Percentiles rank a stretch among this genome's conserved stretches.
phyloP scores from a whole-genome alignment of 2,329 filamentous ascomycete genomes.

The Chalaropsis thielavioides region DNA sequence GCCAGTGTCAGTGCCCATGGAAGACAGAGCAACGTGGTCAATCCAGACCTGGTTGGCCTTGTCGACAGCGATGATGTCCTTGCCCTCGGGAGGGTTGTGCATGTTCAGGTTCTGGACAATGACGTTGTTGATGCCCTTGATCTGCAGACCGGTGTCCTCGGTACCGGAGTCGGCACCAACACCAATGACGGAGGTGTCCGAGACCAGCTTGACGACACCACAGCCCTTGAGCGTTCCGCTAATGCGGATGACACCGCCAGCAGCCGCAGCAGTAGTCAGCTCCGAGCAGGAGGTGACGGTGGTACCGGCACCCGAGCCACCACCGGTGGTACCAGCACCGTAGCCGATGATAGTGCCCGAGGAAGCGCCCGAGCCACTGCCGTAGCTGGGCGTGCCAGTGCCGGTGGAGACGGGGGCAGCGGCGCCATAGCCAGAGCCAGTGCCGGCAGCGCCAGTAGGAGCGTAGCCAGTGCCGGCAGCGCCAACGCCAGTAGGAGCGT shows the following conservation, averaged over 20 bases:
- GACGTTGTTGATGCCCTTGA: conserved; percentile 37
- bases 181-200: conserved; percentile 38
- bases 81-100: conserved; percentile 32
- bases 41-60: conserved; percentile 34
- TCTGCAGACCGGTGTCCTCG: conserved; percentile 32
- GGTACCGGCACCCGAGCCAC: conserved; percentile 30
- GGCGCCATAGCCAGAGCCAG: background rate
- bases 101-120: conserved; percentile 44
- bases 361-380: background rate
- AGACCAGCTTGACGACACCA: conserved; percentile 31
- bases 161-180: conserved; percentile 30
- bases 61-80: conserved; percentile 39
- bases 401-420: background rate
- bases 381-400: background rate
- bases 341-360: conserved; percentile 23
- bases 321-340: conserved; percentile 31
- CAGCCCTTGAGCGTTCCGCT: conserved; percentile 31
- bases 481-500: background rate
- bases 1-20: conserved; percentile 23
- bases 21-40: conserved; percentile 31
- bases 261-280: conserved; percentile 27
- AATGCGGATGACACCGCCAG: conserved; percentile 32
- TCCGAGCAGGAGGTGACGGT: conserved; percentile 33
- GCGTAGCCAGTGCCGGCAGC: background rate
- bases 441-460: background rate